Percentiles rank a stretch among this genome's conserved stretches.
These are phyloP conservation scores for Aspergillus neotritici DNA, from an alignment of 2,329 filamentous ascomycete genomes.

Conservation along the genomic window DNA sequence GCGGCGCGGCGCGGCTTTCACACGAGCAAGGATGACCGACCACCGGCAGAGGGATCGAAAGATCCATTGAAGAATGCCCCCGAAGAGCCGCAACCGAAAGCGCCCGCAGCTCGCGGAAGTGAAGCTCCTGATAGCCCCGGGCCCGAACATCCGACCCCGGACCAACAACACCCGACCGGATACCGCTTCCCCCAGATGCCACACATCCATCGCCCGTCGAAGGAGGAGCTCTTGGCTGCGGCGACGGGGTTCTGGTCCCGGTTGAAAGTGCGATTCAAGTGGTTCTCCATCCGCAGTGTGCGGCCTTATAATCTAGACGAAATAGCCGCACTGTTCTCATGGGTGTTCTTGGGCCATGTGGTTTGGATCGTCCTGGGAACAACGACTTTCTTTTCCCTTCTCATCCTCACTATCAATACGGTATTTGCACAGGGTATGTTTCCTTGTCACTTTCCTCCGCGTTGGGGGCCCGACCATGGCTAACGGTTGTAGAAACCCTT, in stretches of 20 bases:
- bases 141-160: constrained; percentile 21
- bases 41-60: constrained; percentile 13
- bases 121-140: constrained; percentile 13
- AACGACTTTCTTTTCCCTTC: constrained; percentile 89
- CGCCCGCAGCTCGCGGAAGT: constrained; percentile 7
- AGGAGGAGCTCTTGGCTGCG: constrained; percentile 85
- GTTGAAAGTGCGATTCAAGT: constrained; percentile 88
- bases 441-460: constrained; percentile 9
- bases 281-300: constrained; percentile 90
- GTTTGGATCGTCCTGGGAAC: constrained; percentile 96
- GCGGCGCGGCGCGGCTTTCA: constrained; percentile 30
- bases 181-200: constrained; percentile 65
- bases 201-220: constrained; percentile 76
- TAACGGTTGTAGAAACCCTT: constrained; percentile 63
- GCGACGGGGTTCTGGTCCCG: constrained; percentile 91
- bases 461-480: constrained; percentile 10
- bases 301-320: constrained; percentile 94
- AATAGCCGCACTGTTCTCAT: constrained; percentile 91
- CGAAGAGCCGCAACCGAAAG: constrained; percentile 6
- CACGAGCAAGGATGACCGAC: constrained; percentile 20
- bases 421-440: constrained; percentile 81
- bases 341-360: constrained; percentile 88
- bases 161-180: constrained; percentile 38
- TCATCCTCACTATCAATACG: constrained; percentile 89
- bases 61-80: constrained; percentile 13